These are phyloP conservation scores for Xylaria multiplex DNA, from an alignment of 2,329 filamentous ascomycete species.

Conservation along the genomic window DNA sequence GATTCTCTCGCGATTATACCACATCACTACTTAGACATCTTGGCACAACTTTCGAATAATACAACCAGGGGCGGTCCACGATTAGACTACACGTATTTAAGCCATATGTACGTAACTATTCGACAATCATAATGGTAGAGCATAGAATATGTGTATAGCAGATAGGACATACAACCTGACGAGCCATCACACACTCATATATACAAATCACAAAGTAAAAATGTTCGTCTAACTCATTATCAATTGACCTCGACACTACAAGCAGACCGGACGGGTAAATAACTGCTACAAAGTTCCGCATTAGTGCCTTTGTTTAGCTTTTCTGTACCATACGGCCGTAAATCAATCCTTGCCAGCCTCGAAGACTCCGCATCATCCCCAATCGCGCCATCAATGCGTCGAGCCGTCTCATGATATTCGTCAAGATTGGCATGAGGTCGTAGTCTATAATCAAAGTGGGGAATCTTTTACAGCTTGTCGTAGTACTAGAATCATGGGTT, in stretches of 20 bases:
- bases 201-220: not conserved
- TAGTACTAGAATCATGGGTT: conserved; percentile 78
- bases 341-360: conserved; percentile 45
- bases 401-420: conserved; percentile 55
- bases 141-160: not conserved
- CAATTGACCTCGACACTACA: conserved; percentile 48
- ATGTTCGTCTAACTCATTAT: conserved; percentile 42
- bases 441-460: conserved; percentile 57
- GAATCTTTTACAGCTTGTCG: conserved; percentile 89
- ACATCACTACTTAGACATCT: too few species aligned
- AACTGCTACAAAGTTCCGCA: conserved; percentile 45
- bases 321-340: conserved; percentile 48
- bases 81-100: too few species aligned
- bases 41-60: too few species aligned
- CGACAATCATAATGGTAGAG: too few species aligned
- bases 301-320: conserved; percentile 47
- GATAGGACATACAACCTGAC: too few species aligned
- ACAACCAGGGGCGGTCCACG: too few species aligned
- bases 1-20: too few species aligned
- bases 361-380: conserved; percentile 43
- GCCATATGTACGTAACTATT: too few species aligned
- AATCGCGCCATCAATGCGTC: conserved; percentile 43
- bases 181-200: not conserved
- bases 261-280: conserved; percentile 44
- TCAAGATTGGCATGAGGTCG: conserved; percentile 56